Evolutionary conservation across 352 stramenopile species (phyloP), one percentile per base, ranked within the genome.

Genomic region (Pythium guiyangense): DNA sequence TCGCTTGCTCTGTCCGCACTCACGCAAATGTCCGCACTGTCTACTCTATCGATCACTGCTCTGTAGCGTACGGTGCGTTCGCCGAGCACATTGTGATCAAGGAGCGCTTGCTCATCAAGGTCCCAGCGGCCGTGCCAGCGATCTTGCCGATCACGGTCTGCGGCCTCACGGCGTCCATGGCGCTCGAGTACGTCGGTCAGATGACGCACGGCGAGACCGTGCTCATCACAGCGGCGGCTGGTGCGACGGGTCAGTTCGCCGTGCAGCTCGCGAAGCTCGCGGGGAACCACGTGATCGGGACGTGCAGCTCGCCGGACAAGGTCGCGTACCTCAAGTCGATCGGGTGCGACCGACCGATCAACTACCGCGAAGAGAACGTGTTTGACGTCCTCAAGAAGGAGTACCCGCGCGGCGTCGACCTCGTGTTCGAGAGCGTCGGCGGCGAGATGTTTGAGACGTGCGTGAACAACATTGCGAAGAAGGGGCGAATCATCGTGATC

Each of bases 201-300:
- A 81, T 81, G 71, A 73, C 22, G 9, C 51, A 64, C 52, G 64
- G 64, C 11, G 71, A 81, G 67, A 76, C 63, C 26, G 64, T 81
- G 58, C 62, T 81, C 0, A 62, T 81, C 61, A 78, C 71, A 31
- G 69, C 69, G 3, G 69, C 69, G 1, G 69, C 71, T 17, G 83
- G 81, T 26, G 83, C 73, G 17, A 92, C 80, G 17, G 85, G 85
- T 20, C 59, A 89, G 34, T 85, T 88, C 51, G 85, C 67, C 15
- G 62, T 92, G 49, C 84, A 93, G 57, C 65, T 95, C 49, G 83
- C 80, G 35, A 87, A 87, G 52, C 78, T 74, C 17, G 63, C 88
- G 20, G 78, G 78, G 37, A 87, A 84, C 66, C 64, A 79, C 49
- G 77, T 86, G 14, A 85, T 92, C 54, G 71, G 71, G 50, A 88